Conservation (phyloP, 2,329 filamentous ascomycete species). For the Aspergillus glaucus region DNA sequence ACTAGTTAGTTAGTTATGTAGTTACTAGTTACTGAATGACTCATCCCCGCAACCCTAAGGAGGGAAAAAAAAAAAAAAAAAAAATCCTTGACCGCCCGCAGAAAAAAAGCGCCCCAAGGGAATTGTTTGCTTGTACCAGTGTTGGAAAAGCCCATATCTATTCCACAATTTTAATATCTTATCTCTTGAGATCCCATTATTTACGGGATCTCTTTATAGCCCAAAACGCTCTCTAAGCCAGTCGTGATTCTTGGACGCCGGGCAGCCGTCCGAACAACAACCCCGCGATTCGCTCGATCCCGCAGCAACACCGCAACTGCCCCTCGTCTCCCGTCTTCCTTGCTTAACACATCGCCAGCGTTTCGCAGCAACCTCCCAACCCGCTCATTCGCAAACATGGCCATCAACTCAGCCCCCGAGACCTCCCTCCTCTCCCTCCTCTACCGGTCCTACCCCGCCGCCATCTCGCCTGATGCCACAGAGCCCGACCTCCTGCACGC, state of each 20-base stretch:
- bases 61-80: no score
- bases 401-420: conserved; percentile 29
- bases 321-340: conserved; percentile 18
- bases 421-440: conserved; percentile 40
- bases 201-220: conserved; percentile 9
- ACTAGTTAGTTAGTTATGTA: no score
- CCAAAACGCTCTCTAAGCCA: conserved; percentile 11
- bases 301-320: conserved; percentile 17
- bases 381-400: conserved; percentile 19
- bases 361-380: conserved; percentile 3
- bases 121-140: neutral
- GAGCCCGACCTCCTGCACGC: conserved; percentile 41
- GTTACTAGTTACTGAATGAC: no score
- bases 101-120: neutral
- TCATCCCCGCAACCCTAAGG: no score
- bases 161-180: neutral
- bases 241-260: conserved; percentile 13
- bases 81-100: no score
- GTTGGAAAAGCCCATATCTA: neutral
- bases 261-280: conserved; percentile 7
- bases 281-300: conserved; percentile 12
- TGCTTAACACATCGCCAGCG: neutral
- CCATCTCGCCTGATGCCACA: conserved; percentile 34
- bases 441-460: conserved; percentile 39
- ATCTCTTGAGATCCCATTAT: conserved; percentile 9